Conservation (phyloP, 441 rosid species). For the Syzygium syzygioides region DNA sequence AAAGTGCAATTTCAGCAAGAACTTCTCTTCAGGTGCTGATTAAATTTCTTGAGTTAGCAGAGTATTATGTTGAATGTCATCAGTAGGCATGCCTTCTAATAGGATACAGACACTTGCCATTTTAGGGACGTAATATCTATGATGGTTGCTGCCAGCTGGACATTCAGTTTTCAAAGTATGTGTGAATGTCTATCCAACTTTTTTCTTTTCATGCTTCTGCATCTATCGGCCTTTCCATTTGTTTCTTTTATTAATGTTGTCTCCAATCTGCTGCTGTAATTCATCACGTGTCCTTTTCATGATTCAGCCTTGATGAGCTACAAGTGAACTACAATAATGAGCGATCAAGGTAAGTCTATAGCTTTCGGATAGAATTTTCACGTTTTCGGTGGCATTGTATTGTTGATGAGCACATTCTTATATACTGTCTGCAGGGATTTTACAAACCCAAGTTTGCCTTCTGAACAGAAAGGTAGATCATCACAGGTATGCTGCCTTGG, state of each 20-base stretch:
- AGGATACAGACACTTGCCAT: neutral
- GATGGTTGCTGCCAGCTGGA: conserved; percentile 99
- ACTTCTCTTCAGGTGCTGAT: conserved; percentile 78
- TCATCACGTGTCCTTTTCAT: conserved; percentile 12
- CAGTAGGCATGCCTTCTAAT: neutral
- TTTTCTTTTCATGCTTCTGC: neutral
- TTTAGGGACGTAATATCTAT: conserved; percentile 91
- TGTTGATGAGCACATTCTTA: neutral
- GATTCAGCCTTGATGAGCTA: conserved; percentile 85
- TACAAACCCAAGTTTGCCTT: conserved; percentile 85
- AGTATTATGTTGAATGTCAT: neutral
- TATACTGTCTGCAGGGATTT: conserved; percentile 57
- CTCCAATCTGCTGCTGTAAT: neutral
- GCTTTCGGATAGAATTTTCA: neutral
- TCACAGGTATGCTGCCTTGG: conserved; percentile 54
- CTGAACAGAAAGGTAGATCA: conserved; percentile 87
- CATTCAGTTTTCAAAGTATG: conserved; percentile 95
- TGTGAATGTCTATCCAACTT: neutral
- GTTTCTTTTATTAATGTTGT: neutral
- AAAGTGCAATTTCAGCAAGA: conserved; percentile 76
- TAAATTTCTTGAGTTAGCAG: neutral
- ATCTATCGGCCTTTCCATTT: neutral
- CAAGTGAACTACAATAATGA: conserved; percentile 99
- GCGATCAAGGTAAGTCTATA: conserved; percentile 65
- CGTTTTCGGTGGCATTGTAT: neutral